Percentiles rank a stretch among this genome's conserved stretches.
Conservation (phyloP, 176 grass and related monocot genomes). For the Phragmites australis region DNA sequence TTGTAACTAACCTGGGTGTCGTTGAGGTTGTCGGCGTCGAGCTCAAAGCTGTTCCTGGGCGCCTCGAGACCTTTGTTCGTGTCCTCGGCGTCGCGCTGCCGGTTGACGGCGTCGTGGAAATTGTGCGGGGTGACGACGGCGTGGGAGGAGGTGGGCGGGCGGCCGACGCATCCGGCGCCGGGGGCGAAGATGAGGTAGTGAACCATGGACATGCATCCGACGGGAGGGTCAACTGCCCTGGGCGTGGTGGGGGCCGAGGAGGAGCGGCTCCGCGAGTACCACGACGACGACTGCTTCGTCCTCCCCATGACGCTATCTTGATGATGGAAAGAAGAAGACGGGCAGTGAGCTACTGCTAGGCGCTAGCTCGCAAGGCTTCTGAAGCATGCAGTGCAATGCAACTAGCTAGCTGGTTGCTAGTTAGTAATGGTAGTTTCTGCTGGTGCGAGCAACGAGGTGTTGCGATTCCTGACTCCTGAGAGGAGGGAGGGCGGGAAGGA, state of each 20-base stretch:
- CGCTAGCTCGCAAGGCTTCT: neutral
- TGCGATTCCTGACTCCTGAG: neutral
- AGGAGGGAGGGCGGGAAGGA: no score
- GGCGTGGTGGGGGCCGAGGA: slow-evolving; percentile 18
- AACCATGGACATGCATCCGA: slow-evolving; percentile 94
- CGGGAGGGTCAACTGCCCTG: neutral
- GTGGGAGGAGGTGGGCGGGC: slow-evolving; percentile 32
- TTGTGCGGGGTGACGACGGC: neutral
- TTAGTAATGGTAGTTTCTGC: neutral
- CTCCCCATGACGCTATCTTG: slow-evolving; percentile 4
- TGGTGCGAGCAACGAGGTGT: neutral
- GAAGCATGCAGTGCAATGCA: no score
- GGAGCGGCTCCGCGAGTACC: slow-evolving; percentile 52
- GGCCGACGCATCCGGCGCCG: slow-evolving; percentile 48
- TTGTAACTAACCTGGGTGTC: slow-evolving; percentile 45
- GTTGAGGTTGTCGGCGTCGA: slow-evolving; percentile 49
- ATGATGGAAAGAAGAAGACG: neutral
- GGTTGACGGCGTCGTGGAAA: neutral
- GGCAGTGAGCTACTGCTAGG: no score
- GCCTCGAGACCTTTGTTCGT: slow-evolving; percentile 32
- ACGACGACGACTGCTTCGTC: slow-evolving; percentile 20
- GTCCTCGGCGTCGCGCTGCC: no score
- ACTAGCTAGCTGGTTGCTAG: neutral
- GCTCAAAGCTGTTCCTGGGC: slow-evolving; percentile 88
- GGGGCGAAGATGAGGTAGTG: slow-evolving; percentile 78